Conservation (phyloP, 768 basidiomycete species). For the Suillus bovinus region DNA sequence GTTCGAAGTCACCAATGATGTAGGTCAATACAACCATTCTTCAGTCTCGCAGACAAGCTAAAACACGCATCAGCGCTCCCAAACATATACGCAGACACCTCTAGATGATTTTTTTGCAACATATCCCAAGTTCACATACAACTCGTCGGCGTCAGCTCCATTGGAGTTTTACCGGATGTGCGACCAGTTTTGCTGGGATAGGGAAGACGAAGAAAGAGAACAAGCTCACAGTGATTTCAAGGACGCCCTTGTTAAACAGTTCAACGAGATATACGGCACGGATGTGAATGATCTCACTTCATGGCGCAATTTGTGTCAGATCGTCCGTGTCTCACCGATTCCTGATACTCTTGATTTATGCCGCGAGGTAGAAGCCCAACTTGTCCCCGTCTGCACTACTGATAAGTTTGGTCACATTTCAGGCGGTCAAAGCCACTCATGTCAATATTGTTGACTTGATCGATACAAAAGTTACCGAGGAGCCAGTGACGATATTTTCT, state of each 20-base stretch:
- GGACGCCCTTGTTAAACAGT: slow-evolving; percentile 25
- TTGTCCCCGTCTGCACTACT: background rate
- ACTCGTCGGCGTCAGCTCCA: slow-evolving; percentile 14
- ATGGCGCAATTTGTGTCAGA: slow-evolving; percentile 25
- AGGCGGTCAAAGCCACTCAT: slow-evolving; percentile 26
- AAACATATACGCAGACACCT: slow-evolving; percentile 8
- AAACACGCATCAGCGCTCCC: background rate
- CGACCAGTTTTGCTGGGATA: slow-evolving; percentile 5
- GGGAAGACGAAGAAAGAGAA: background rate
- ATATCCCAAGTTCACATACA: slow-evolving; percentile 23
- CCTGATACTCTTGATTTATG: slow-evolving; percentile 19
- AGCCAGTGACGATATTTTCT: slow-evolving; percentile 21
- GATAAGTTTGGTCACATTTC: background rate
- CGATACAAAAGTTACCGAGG: slow-evolving; percentile 14
- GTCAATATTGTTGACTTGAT: slow-evolving; percentile 37
- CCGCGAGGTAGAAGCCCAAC: slow-evolving; percentile 14
- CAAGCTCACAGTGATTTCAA: slow-evolving; percentile 10
- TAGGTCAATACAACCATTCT: background rate
- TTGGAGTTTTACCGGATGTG: slow-evolving; percentile 22
- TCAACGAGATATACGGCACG: slow-evolving; percentile 27
- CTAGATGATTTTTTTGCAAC: slow-evolving; percentile 27
- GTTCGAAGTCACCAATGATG: background rate
- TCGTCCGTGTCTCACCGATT: slow-evolving; percentile 18
- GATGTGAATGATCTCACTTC: slow-evolving; percentile 12
- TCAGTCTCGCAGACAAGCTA: background rate